Evolutionary conservation across 1,284 basidiomycete genomes (phyloP).

Genomic region (Tilletia caries): DNA sequence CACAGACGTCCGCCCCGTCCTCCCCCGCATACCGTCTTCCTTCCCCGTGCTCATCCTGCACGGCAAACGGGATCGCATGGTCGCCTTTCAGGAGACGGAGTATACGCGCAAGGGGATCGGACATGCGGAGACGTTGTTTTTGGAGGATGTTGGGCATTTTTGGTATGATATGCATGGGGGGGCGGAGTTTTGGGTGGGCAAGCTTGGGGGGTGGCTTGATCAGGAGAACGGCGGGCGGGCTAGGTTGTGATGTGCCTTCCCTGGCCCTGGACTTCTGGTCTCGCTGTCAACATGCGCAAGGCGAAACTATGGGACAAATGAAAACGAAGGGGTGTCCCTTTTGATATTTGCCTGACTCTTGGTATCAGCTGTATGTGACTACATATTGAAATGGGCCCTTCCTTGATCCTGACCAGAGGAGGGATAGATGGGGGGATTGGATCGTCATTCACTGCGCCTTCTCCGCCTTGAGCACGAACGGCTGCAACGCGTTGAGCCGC

Average conservation of each 20-base stretch:
- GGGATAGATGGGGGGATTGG: too few species aligned
- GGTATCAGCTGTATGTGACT: too few species aligned
- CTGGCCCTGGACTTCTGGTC: too few species aligned
- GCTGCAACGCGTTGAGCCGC: conserved; percentile 27
- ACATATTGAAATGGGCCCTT: too few species aligned
- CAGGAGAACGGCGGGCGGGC: too few species aligned
- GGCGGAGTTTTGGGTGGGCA: background rate
- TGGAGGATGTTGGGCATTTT: background rate
- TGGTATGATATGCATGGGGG: conserved; percentile 12
- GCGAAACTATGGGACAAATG: too few species aligned
- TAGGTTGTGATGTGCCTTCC: too few species aligned
- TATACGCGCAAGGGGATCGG: conserved; percentile 27
- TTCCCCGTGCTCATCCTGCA: conserved; percentile 38
- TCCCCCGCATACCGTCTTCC: conserved; percentile 25
- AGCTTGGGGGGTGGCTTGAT: background rate
- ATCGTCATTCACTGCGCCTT: conserved; percentile 13
- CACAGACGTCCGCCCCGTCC: conserved; percentile 23
- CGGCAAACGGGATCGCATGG: conserved; percentile 44
- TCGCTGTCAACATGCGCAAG: too few species aligned
- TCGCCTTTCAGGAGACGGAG: conserved; percentile 35
- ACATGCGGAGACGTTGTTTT: conserved; percentile 23
- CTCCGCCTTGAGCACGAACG: conserved; percentile 7
- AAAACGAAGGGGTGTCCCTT: too few species aligned
- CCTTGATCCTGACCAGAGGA: too few species aligned
- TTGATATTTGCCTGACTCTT: too few species aligned